Evolutionary conservation across 2,329 filamentous ascomycete genomes (phyloP).

Genomic region (Orbilia blumenaviensis): DNA sequence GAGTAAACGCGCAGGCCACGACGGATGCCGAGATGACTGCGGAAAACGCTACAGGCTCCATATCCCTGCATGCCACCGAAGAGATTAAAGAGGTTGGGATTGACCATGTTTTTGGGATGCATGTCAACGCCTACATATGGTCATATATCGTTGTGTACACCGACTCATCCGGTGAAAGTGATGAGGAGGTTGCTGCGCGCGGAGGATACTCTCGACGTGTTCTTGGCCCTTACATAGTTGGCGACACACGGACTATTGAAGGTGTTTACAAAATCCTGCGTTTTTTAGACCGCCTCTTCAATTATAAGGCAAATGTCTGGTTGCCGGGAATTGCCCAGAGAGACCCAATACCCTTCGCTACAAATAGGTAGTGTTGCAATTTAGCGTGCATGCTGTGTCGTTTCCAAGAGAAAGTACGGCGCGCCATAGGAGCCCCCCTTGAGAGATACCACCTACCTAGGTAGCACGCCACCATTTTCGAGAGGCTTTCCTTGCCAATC

Average conservation of each 20-base stretch:
- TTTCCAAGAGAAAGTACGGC: no score
- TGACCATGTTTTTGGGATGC: background rate
- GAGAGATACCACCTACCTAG: no score
- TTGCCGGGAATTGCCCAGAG: constrained; percentile 1
- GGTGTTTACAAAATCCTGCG: background rate
- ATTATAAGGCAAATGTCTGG: background rate
- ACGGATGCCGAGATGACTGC: no score
- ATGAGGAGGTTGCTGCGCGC: background rate
- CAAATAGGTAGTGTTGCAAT: no score
- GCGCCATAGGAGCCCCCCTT: no score
- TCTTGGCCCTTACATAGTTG: background rate
- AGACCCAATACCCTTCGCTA: background rate
- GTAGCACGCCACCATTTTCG: no score
- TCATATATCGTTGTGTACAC: background rate
- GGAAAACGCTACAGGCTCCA: background rate
- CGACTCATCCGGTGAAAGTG: background rate
- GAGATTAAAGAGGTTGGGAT: background rate
- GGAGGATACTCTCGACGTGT: background rate
- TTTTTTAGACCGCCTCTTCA: background rate
- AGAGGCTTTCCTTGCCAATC: no score
- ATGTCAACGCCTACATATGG: background rate
- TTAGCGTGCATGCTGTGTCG: no score
- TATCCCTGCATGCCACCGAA: background rate
- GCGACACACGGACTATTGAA: background rate
- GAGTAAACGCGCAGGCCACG: background rate